Evolutionary conservation across 805 yeast genomes (phyloP), one percentile per base, ranked within the genome.

Genomic region (Barnettozyma botsteinii): DNA sequence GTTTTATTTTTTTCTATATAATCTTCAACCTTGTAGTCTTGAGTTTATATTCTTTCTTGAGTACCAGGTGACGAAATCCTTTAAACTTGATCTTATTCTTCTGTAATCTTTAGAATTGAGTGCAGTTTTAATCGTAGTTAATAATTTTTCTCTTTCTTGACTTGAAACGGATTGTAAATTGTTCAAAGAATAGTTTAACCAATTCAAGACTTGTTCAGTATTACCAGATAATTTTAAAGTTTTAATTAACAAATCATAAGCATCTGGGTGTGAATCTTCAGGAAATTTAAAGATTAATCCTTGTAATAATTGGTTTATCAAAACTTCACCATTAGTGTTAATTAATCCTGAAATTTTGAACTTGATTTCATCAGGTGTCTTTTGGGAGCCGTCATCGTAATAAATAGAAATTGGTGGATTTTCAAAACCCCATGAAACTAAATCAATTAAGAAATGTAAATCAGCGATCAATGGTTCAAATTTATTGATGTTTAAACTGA

Each of bases 61-160:
- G 61, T 86, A 88, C 93, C 96, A 85, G 40, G 72, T 77, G 29
- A 85, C 77, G 56, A 89, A 91, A 56, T 83, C 91, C 52, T 79
- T 75, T 39, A 89, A 65, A 33, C 84, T 72, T 4, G 77, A 67
- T 52, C 95, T 74, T 20, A 86, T 77, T 48, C 85, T 74, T 57
- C 91, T 74, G 59, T 70, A 79, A 60, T 87, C 89, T 52, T 76
- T 80, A 19, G 80, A 76, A 27, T 69, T 72, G 36, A 85, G 64
- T 1, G 93, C 83, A 12, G 64, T 66, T n/a, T 69, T 70, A 5
- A 82, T 67, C 2, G 79, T 70, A 8, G 66, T 65, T 25, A 81
- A 53, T 46, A 88, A 67, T 55, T 83, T 84, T 31, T 69, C 62
- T 46, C 80, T 70, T 61, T 91, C 97, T 47, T 76, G 79, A 5